Evolutionary conservation across 2,329 filamentous ascomycete species (phyloP).

Genomic region (Sporothrix protearum): DNA sequence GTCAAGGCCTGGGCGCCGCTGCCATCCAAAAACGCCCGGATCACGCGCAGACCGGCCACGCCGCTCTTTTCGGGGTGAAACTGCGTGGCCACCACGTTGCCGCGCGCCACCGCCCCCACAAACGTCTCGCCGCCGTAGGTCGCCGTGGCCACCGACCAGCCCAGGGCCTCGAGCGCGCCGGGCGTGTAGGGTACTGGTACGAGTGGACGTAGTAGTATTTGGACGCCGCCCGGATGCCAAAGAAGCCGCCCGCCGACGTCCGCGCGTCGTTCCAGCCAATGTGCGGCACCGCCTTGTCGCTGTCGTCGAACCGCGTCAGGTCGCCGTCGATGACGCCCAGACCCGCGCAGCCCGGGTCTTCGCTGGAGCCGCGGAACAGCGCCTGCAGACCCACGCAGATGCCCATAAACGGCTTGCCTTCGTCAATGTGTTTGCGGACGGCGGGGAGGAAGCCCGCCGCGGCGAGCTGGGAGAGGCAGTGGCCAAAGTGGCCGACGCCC

Average conservation of each 20-base stretch:
- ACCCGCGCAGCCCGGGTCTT: constrained; percentile 68
- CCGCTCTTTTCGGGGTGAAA: constrained; percentile 99
- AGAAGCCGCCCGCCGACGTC: constrained; percentile 47
- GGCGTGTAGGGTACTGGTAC: constrained; percentile 76
- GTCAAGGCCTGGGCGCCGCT: constrained; percentile 53
- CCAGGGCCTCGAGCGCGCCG: constrained; percentile 71
- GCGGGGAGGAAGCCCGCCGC: constrained; percentile 80
- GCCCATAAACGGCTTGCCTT: constrained; percentile 96
- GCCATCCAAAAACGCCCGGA: constrained; percentile 84
- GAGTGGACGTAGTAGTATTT: constrained; percentile 99
- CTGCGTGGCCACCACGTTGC: constrained; percentile 85
- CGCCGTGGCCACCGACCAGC: constrained; percentile 90
- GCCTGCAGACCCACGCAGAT: constrained; percentile 95
- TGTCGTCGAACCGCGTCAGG: constrained; percentile 73
- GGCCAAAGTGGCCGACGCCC: constrained; percentile 95
- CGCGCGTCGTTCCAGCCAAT: constrained; percentile 96
- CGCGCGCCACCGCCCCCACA: constrained; percentile 80
- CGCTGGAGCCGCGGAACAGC: constrained; percentile 79
- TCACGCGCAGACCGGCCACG: constrained; percentile 74
- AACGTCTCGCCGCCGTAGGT: constrained; percentile 87
- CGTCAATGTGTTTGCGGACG: constrained; percentile 74
- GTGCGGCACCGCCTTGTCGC: constrained; percentile 87
- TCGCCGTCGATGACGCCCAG: constrained; percentile 69
- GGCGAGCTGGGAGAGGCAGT: constrained; percentile 83
- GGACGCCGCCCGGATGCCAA: constrained; percentile 72